A percentile compares a stretch with the other conserved stretches of the same genome.
These are phyloP conservation scores for Hondaea fermentalgiana DNA, from an alignment of 108 stramenopile genomes.

Conservation along the genomic window DNA sequence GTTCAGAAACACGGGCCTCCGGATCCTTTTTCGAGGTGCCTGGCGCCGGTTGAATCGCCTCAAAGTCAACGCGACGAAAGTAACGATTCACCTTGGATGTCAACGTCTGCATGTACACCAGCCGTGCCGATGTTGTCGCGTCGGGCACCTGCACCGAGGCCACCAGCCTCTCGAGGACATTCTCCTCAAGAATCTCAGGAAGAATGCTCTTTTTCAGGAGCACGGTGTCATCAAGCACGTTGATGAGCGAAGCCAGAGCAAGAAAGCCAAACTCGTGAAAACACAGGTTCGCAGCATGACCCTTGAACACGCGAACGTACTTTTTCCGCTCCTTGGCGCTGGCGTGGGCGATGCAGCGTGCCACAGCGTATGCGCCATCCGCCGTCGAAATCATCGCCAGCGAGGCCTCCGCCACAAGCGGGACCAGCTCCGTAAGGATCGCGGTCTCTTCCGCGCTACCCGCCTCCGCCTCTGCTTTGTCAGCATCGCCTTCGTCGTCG, in stretches of 20 bases:
- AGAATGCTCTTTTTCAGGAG: not conserved
- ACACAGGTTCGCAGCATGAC: not conserved
- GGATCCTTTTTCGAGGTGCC: conserved; percentile 7
- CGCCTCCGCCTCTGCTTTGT: not conserved
- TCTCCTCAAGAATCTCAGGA: not conserved
- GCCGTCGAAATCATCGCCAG: not conserved
- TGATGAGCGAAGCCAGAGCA: not conserved
- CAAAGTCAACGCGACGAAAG: not conserved
- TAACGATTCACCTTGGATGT: not conserved
- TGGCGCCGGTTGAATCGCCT: not conserved
- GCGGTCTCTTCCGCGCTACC: not conserved
- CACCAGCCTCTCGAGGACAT: not conserved
- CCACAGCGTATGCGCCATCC: not conserved
- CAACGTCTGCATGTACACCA: not conserved
- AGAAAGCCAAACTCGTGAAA: not conserved
- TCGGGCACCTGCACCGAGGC: not conserved
- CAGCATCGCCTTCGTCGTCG: not conserved
- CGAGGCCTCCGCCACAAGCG: not conserved
- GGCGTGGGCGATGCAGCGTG: not conserved
- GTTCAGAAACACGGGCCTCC: not conserved
- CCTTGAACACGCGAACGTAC: not conserved
- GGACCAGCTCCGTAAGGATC: not conserved
- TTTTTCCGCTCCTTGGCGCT: conserved; percentile 17
- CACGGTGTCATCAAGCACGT: not conserved
- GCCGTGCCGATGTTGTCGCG: not conserved